Conservation (phyloP, 768 basidiomycete species). For the Gelatoporia subvermispora region DNA sequence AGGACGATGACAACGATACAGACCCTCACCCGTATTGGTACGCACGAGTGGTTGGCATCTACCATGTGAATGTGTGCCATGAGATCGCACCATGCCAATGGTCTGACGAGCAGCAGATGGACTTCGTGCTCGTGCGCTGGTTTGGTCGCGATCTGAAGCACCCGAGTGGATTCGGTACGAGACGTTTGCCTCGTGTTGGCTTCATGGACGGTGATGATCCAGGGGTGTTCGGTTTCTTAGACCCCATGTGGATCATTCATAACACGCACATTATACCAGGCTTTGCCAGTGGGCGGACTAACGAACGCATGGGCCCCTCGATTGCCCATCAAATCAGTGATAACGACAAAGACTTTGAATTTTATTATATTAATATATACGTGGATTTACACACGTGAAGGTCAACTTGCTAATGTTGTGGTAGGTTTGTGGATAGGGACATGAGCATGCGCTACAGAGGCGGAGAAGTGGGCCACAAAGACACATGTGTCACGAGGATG, state of each 20-base stretch:
- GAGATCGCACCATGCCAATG: too few species aligned
- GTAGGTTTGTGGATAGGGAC: conserved; percentile 29
- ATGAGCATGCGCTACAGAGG: conserved; percentile 27
- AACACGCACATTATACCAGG: conserved; percentile 39
- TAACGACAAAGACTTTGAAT: conserved; percentile 12
- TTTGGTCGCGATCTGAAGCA: conserved; percentile 23
- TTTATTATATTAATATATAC: conserved; percentile 23
- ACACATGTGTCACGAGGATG: too few species aligned
- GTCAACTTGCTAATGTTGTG: too few species aligned
- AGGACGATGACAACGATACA: neutral
- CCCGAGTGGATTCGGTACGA: conserved; percentile 18
- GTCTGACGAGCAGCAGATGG: conserved; percentile 11
- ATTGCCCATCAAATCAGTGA: conserved; percentile 1
- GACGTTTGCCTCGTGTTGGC: conserved; percentile 30
- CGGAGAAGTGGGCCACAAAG: conserved; percentile 29
- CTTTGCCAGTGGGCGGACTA: conserved; percentile 22
- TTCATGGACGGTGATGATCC: conserved; percentile 28
- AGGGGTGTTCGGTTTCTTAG: conserved; percentile 39
- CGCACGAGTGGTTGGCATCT: conserved; percentile 23
- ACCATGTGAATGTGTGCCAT: conserved; percentile 22
- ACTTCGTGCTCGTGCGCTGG: conserved; percentile 39
- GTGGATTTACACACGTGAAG: too few species aligned
- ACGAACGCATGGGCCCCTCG: conserved; percentile 2
- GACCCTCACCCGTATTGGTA: conserved; percentile 23
- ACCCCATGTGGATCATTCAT: conserved; percentile 35